phyloP scores from a whole-genome alignment of 2,329 filamentous ascomycete species.

The Scytalidium sp. region DNA sequence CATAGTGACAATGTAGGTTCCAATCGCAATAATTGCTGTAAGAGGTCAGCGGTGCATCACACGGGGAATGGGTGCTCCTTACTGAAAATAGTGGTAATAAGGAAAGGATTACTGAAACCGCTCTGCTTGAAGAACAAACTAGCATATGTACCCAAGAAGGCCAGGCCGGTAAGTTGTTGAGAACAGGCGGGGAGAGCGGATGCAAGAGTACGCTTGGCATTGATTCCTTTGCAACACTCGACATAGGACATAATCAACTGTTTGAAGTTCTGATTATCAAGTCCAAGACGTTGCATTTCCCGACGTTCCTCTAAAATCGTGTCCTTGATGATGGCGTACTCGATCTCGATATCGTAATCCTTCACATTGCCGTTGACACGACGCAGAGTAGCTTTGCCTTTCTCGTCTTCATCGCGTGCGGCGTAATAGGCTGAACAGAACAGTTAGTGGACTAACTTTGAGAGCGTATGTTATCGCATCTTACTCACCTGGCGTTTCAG shows the following conservation, averaged over 20 bases:
- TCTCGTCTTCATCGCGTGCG: constrained; percentile 14
- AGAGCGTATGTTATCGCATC: not conserved
- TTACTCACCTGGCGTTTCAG: constrained; percentile 31
- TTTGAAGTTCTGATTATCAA: constrained; percentile 1
- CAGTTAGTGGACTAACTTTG: not conserved
- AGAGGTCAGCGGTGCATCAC: not conserved
- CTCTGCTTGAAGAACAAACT: constrained; percentile 21
- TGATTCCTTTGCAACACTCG: constrained; percentile 15
- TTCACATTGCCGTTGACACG: constrained; percentile 13
- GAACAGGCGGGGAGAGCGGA: constrained; percentile 10
- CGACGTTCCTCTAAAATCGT: constrained; percentile 14
- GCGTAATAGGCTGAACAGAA: constrained; percentile 9
- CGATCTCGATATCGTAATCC: constrained; percentile 15
- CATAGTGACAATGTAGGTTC: constrained; percentile 10
- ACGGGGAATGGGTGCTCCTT: not conserved
- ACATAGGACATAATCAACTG: constrained; percentile 12
- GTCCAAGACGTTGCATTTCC: not conserved
- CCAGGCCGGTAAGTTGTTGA: constrained; percentile 20
- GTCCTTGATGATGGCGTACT: constrained; percentile 18
- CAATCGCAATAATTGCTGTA: constrained; percentile 12
- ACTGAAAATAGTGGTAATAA: constrained; percentile 18
- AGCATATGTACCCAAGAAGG: constrained; percentile 20
- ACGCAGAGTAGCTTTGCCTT: constrained; percentile 12
- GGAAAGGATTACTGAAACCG: constrained; percentile 20
- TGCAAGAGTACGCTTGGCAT: constrained; percentile 11